A percentile compares a stretch with the other conserved stretches of the same genome.
These are phyloP conservation scores for Lactarius sp. DNA, from an alignment of 768 basidiomycete genomes.

Conservation along the genomic window DNA sequence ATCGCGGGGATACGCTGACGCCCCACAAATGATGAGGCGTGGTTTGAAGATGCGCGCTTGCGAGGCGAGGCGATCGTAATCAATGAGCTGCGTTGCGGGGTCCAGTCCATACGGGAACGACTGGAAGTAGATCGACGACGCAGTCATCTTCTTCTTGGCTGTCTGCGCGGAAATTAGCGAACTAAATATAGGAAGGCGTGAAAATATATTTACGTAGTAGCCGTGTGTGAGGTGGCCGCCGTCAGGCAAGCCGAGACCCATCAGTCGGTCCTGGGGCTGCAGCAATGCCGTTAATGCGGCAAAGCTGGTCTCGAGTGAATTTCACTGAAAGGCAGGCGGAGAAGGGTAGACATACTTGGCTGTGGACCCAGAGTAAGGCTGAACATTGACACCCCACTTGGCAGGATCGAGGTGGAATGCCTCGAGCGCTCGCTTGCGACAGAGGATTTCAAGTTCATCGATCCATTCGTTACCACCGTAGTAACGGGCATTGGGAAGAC, in stretches of 20 bases:
- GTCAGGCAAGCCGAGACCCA: constrained; percentile 98
- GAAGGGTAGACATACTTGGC: constrained; percentile 62
- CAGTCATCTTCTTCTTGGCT: constrained; percentile 99
- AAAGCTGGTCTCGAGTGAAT: constrained; percentile 53
- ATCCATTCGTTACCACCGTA: constrained; percentile 98
- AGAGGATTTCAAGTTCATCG: constrained; percentile 91
- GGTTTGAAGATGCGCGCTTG: constrained; percentile 97
- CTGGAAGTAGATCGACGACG: constrained; percentile 99
- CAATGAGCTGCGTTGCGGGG: constrained; percentile 80
- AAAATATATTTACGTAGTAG: constrained; percentile 68
- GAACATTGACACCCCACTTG: constrained; percentile 98
- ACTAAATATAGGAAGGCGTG: constrained; percentile 4
- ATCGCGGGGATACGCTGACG: constrained; percentile 96
- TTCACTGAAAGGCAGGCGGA: background rate
- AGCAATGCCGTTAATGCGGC: constrained; percentile 94
- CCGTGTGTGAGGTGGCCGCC: constrained; percentile 97
- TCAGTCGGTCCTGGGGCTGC: constrained; percentile 95
- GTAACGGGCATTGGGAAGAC: constrained; percentile 95
- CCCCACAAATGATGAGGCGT: constrained; percentile 92
- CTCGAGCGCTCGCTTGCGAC: constrained; percentile 91
- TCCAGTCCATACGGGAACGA: constrained; percentile 90
- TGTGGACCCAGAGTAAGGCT: constrained; percentile 94
- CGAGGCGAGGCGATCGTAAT: constrained; percentile 72
- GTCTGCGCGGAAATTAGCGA: constrained; percentile 46
- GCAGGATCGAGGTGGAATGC: constrained; percentile 93